Evolutionary conservation across 2,329 filamentous ascomycete genomes (phyloP), one percentile per base, ranked within the genome.

Genomic region (Alternaria novae-zelandiae): DNA sequence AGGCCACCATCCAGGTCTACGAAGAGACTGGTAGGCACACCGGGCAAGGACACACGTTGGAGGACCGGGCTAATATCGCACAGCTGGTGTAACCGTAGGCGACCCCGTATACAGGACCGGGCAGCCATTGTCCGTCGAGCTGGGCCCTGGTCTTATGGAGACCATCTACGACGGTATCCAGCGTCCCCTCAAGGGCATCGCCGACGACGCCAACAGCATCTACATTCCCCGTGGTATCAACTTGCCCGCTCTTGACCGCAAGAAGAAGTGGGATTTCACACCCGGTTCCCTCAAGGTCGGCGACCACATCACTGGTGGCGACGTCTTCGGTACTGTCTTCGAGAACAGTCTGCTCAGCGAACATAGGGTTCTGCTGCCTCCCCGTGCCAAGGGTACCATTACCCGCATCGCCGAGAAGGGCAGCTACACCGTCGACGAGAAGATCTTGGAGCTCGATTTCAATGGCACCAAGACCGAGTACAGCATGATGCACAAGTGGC

Each of bases 151-250:
- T 80, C 86, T 99, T 81, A 93, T 99, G 88, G 95, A 98, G 84
- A 97, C 96, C 72, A 99, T 99, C 82, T 99, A 98, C 86, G 96
- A 99, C 81, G 96, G 96, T 85, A 99, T 99, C 77, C 96, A 99
- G 83, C 91, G 96, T 79, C 96, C 96, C 54, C 90, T 99, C 74
- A 91, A 91, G 83, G 90, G 88, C 71, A 99, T 99, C 76, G 86
- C 93, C 72, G 85, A 90, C 44, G 83, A 87, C 53, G 89, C 94
- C 56, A 85, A 93, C 78, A 94, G 92, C 82, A 99, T 99, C 82
- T 99, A 99, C 83, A 99, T 99, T 70, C 96, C 96, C 76, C 93
- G 96, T 74, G 96, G 96, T 82, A 95, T 99, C 78, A 84, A 92
- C 61, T 88, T 94, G 32, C 93, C 95, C 56, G 91, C 94, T 49